Conservation (phyloP, 208 protist genomes). For the Naegleria lovaniensis region DNA sequence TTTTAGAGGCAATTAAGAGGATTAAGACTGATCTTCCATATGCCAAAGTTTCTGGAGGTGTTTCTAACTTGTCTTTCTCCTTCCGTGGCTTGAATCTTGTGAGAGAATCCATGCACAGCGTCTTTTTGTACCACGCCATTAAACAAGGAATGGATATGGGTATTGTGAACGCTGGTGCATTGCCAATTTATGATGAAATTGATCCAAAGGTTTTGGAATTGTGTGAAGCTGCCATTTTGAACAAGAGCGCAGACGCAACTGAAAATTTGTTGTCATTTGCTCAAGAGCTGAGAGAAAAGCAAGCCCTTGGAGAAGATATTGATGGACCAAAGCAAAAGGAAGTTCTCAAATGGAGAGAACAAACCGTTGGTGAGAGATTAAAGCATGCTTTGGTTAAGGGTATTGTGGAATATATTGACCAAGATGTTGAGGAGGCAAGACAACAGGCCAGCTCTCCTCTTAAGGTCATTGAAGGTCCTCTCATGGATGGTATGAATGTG, state of each 20-base stretch:
- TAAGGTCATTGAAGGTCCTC: conserved; percentile 83
- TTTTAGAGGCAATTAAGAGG: conserved; percentile 73
- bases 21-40: conserved; percentile 72
- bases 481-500: conserved; percentile 88
- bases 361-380: conserved; percentile 71
- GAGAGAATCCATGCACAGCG: conserved; percentile 77
- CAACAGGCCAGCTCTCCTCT: conserved; percentile 55
- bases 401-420: conserved; percentile 82
- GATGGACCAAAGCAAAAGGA: conserved; percentile 45
- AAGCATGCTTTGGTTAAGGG: conserved; percentile 86
- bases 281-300: conserved; percentile 52
- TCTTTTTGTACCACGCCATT: conserved; percentile 84
- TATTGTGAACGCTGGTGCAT: conserved; percentile 88
- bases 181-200: conserved; percentile 91
- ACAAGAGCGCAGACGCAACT: conserved; percentile 65
- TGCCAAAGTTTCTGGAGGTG: conserved; percentile 77
- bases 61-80: conserved; percentile 93
- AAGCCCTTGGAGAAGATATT: conserved; percentile 35
- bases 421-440: conserved; percentile 82
- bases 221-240: conserved; percentile 83
- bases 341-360: conserved; percentile 72
- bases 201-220: conserved; percentile 65
- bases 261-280: conserved; percentile 79
- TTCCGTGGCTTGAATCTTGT: conserved; percentile 81
- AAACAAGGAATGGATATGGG: conserved; percentile 86